These are phyloP conservation scores for Royoungia palumana DNA, from an alignment of 768 basidiomycete species.

Conservation along the genomic window DNA sequence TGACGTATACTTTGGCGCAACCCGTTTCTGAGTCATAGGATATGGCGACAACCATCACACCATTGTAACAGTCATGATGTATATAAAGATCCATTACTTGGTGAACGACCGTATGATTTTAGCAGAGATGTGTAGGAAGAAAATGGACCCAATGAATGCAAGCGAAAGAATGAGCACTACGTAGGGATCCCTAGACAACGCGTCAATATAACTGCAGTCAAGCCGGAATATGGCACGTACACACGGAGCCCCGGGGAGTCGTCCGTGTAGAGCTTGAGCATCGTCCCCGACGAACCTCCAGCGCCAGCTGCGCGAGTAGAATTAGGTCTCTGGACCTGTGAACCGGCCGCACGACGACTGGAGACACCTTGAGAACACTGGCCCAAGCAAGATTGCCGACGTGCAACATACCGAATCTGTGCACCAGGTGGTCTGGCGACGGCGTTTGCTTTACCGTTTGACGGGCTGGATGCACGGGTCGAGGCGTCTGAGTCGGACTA, in stretches of 20 bases:
- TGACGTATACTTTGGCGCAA: too few relatives aligned
- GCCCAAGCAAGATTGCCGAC: neutral
- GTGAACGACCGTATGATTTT: constrained; percentile 90
- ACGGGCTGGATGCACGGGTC: constrained; percentile 38
- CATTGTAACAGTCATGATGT: neutral
- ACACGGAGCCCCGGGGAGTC: constrained; percentile 96
- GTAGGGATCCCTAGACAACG: constrained; percentile 75
- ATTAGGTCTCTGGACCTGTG: constrained; percentile 71
- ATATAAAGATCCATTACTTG: constrained; percentile 46
- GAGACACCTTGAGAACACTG: neutral
- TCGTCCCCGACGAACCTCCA: constrained; percentile 95
- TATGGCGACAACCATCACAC: too few relatives aligned
- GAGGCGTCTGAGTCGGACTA: constrained; percentile 85
- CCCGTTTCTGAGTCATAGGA: too few relatives aligned
- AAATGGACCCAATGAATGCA: constrained; percentile 96
- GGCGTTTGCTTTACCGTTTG: constrained; percentile 40
- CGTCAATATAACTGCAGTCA: constrained; percentile 5
- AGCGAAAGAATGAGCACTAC: constrained; percentile 94
- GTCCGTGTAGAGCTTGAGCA: constrained; percentile 98
- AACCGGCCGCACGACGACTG: constrained; percentile 72
- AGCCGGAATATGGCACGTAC: constrained; percentile 50
- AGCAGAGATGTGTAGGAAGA: constrained; percentile 97
- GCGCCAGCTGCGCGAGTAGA: constrained; percentile 89
- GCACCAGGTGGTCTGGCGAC: constrained; percentile 76
- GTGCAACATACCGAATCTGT: constrained; percentile 67